A percentile compares a stretch with the other conserved stretches of the same genome.
These are phyloP conservation scores for Aspergillus egyptiacus DNA, from an alignment of 495 filamentous ascomycete genomes.

Conservation along the genomic window DNA sequence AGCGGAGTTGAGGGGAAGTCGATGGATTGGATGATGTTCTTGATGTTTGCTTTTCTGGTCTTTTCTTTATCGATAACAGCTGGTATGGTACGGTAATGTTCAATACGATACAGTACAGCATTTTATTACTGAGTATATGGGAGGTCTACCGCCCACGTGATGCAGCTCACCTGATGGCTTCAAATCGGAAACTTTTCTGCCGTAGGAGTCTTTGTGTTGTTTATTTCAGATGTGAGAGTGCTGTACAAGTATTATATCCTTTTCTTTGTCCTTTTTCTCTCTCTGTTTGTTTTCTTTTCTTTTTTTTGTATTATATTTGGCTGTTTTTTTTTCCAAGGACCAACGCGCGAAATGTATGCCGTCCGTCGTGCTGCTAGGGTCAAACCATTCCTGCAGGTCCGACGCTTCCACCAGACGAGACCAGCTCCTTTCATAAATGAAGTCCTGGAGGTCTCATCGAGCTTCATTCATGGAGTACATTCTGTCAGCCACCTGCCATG, in stretches of 20 bases:
- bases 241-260: not conserved
- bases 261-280: not conserved
- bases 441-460: constrained; percentile 45
- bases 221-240: constrained; percentile 1
- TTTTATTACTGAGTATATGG: not conserved
- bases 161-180: not conserved
- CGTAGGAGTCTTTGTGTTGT: constrained; percentile 1
- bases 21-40: no score
- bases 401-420: constrained; percentile 44
- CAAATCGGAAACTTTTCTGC: constrained; percentile 11
- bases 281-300: no score
- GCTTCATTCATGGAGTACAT: constrained; percentile 58
- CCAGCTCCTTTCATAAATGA: constrained; percentile 39
- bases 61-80: constrained; percentile 16
- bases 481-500: constrained; percentile 56
- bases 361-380: constrained; percentile 1
- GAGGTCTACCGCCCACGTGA: constrained; percentile 11
- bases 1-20: not conserved
- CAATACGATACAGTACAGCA: not conserved
- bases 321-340: not conserved
- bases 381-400: constrained; percentile 23
- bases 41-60: constrained; percentile 11
- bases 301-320: constrained; percentile 1
- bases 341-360: not conserved
- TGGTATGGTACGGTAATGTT: constrained; percentile 6